Percentiles rank a stretch among this genome's conserved stretches.
These are phyloP conservation scores for Roridomyces roridus DNA, from an alignment of 768 basidiomycete genomes.

Conservation along the genomic window DNA sequence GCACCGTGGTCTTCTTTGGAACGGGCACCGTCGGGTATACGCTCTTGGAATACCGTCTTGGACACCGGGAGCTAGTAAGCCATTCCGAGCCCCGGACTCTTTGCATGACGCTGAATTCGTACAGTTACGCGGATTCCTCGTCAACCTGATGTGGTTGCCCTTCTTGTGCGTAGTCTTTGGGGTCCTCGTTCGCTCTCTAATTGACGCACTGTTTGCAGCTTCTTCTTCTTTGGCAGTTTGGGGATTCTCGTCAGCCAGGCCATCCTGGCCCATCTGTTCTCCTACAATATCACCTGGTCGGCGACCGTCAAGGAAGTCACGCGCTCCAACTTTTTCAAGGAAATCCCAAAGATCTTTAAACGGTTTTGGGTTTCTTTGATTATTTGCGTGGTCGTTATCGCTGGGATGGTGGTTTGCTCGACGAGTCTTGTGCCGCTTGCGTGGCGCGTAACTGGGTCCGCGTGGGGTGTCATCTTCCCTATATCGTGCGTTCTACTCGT, in stretches of 20 bases:
- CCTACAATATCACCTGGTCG: slow-evolving; percentile 62
- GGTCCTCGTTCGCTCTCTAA: neutral
- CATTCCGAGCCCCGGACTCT: slow-evolving; percentile 8
- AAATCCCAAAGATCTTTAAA: slow-evolving; percentile 82
- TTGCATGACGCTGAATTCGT: neutral
- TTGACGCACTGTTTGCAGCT: slow-evolving; percentile 43
- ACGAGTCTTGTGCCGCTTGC: slow-evolving; percentile 54
- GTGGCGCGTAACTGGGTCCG: slow-evolving; percentile 61
- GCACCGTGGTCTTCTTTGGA: slow-evolving; percentile 78
- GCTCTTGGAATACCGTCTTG: slow-evolving; percentile 75
- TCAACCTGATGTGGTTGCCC: slow-evolving; percentile 71
- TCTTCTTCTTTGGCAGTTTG: slow-evolving; percentile 81
- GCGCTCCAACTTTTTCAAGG: slow-evolving; percentile 88
- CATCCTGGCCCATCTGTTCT: slow-evolving; percentile 68
- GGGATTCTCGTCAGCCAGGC: slow-evolving; percentile 74
- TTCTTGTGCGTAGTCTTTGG: slow-evolving; percentile 65
- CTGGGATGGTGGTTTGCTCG: slow-evolving; percentile 59
- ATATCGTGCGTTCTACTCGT: slow-evolving; percentile 51
- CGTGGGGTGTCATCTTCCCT: slow-evolving; percentile 82
- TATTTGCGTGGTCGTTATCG: slow-evolving; percentile 60
- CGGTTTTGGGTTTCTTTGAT: slow-evolving; percentile 68
- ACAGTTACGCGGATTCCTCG: slow-evolving; percentile 54
- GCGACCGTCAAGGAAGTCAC: slow-evolving; percentile 83
- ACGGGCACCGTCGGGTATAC: slow-evolving; percentile 76
- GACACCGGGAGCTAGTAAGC: slow-evolving; percentile 55